These are phyloP conservation scores for Fusarium sp. DNA, from an alignment of 2,329 filamentous ascomycete genomes.

Conservation along the genomic window DNA sequence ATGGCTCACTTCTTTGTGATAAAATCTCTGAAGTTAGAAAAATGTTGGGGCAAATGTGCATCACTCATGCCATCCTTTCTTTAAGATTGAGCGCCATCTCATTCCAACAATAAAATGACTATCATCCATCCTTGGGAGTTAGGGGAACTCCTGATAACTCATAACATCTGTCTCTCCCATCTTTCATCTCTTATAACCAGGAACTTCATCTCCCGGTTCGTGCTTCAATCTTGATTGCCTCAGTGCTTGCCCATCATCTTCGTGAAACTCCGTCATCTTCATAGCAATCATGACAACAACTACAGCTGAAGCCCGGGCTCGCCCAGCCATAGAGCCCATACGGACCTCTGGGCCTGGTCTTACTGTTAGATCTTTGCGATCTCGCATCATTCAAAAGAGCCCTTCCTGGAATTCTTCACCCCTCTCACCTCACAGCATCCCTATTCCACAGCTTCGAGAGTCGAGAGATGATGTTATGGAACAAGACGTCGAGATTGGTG, in stretches of 20 bases:
- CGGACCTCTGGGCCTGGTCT: slow-evolving; percentile 32
- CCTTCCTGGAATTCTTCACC: slow-evolving; percentile 37
- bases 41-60: slow-evolving; percentile 12
- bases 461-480: slow-evolving; percentile 25
- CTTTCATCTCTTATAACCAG: background rate
- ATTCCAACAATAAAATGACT: slow-evolving; percentile 35
- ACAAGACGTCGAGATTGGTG: slow-evolving; percentile 29
- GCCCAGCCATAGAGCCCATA: slow-evolving; percentile 41
- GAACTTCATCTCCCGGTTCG: background rate
- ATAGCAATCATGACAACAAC: slow-evolving; percentile 28
- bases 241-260: background rate
- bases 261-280: slow-evolving; percentile 4
- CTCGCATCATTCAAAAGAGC: slow-evolving; percentile 33
- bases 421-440: slow-evolving; percentile 34
- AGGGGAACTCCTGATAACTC: background rate
- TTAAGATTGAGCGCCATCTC: slow-evolving; percentile 33
- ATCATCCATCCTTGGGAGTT: slow-evolving; percentile 1
- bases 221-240: background rate
- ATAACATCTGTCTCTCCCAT: background rate
- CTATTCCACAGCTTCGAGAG: slow-evolving; percentile 32
- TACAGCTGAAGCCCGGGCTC: slow-evolving; percentile 27
- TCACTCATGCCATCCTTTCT: slow-evolving; percentile 25
- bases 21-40: slow-evolving; percentile 24
- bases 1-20: slow-evolving; percentile 27
- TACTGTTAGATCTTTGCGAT: slow-evolving; percentile 13